Percentiles rank a stretch among this genome's conserved stretches.
These are phyloP conservation scores for Calamus simplicifolius DNA, from an alignment of 176 grass and related monocot genomes.

Conservation along the genomic window DNA sequence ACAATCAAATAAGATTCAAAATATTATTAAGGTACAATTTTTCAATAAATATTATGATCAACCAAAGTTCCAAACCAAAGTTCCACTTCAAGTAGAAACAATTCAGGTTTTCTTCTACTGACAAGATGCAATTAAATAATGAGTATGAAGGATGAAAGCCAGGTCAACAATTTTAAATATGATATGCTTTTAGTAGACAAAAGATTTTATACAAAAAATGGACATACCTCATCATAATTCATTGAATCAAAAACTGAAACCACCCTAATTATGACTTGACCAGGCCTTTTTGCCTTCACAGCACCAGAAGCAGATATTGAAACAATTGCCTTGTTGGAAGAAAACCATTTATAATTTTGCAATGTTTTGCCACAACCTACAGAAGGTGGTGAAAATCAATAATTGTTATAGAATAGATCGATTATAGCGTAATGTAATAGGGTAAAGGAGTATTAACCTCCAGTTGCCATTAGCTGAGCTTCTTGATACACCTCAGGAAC, in stretches of 20 bases:
- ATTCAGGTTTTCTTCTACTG: no score
- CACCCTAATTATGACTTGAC: constrained; percentile 72
- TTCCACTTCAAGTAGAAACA: no score
- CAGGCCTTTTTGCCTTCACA: constrained; percentile 55
- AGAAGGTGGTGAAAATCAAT: constrained; percentile 14
- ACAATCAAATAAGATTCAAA: no score
- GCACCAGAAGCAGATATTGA: constrained; percentile 54
- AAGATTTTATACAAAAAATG: constrained; percentile 16
- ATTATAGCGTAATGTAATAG: constrained; percentile 24
- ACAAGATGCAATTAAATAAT: no score
- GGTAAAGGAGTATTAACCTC: constrained; percentile 47
- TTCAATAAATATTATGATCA: no score
- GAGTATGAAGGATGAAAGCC: no score
- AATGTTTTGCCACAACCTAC: constrained; percentile 68
- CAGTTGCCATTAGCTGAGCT: constrained; percentile 59
- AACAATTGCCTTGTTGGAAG: constrained; percentile 59
- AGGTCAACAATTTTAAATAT: no score
- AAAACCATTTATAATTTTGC: constrained; percentile 74
- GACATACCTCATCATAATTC: constrained; percentile 75
- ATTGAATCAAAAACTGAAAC: constrained; percentile 64
- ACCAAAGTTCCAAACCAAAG: no score
- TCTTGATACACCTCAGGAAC: constrained; percentile 73
- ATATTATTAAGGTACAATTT: no score
- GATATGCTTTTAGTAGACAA: no score
- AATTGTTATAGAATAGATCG: constrained; percentile 27